Conservation (phyloP, 768 basidiomycete species). For the Trichaptum fuscoviolaceum region DNA sequence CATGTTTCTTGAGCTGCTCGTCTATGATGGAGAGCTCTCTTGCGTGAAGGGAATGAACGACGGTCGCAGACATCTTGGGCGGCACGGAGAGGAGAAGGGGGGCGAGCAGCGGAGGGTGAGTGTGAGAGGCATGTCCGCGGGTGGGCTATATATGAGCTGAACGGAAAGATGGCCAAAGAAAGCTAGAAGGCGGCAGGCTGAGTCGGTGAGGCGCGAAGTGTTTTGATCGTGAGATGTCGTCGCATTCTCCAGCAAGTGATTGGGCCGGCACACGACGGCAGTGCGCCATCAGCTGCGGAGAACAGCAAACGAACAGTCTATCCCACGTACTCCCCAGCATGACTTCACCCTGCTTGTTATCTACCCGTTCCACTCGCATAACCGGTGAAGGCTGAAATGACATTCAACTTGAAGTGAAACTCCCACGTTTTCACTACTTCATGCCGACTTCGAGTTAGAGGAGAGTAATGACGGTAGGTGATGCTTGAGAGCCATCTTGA, state of each 20-base stretch:
- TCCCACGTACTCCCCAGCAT: background rate
- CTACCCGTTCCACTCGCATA: background rate
- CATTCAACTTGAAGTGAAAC: too few relatives aligned
- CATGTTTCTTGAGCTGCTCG: conserved; percentile 40
- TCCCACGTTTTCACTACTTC: too few relatives aligned
- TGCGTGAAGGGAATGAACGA: background rate
- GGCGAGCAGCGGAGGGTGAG: background rate
- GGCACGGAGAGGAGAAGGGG: background rate
- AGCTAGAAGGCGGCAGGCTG: background rate
- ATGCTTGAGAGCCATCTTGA: too few relatives aligned
- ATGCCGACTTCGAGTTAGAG: too few relatives aligned
- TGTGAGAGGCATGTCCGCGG: background rate
- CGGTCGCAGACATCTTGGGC: background rate
- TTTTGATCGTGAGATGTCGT: background rate
- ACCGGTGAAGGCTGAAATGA: background rate
- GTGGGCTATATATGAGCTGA: background rate
- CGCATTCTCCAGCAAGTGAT: background rate
- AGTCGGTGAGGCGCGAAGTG: background rate
- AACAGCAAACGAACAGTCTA: background rate
- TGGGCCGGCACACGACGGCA: background rate
- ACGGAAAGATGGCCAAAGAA: background rate
- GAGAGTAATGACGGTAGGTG: too few relatives aligned
- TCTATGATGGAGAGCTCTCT: conserved; percentile 25
- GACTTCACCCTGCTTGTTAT: too few relatives aligned
- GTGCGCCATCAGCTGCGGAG: background rate